Evolutionary conservation across 257 asterid genomes (phyloP), one percentile per base, ranked within the genome.

Genomic region (Lithospermum erythrorhizon): DNA sequence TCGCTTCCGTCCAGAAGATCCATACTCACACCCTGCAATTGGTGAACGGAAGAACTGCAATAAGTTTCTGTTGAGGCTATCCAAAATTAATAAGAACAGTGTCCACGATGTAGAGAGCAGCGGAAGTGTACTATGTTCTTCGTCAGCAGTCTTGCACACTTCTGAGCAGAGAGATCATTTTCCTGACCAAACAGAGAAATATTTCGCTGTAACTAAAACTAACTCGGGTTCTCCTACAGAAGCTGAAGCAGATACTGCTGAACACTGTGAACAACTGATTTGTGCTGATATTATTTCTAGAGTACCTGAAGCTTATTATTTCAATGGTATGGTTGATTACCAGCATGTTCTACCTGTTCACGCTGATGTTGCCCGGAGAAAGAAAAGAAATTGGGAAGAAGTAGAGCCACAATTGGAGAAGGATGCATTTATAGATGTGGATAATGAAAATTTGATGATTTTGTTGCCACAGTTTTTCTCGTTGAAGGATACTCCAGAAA

Each of bases 1-100:
- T 57, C 77, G 69, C 70, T 91, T 91, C 70, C 95, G 98, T 32
- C 95, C 98, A 49, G 98, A 89, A 79, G 98, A 91, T 79, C 96
- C 96, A 18, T 88, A 82, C 73, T 86, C 95, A 57, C 95, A 91
- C 75, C 96, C 96, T 21, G 83, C 82, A 32, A 79, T 82, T 37
- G 98, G 95, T 62, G 83, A 82, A 65, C 94, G 74, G 59, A 76
- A 63, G 59, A 69, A 78, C 27, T 79, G 93, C 76, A 81, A 70
- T 68, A 78, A 74, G 59, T 86, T 78, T 72, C 71, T 91, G 58
- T 67, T 91, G 74, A 88, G 77, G 76, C 73, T 91, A 64, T 73
- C 90, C 61, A 88, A 72, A 71, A 78, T 57, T 73, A 86, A 72
- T 73, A 62, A 68, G 16, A 71, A 72, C 63, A 68, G 72, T 63